Base-by-base conservation (phyloP, 192 early-diverging fungal species). In the Coemansia reversa region DNA sequence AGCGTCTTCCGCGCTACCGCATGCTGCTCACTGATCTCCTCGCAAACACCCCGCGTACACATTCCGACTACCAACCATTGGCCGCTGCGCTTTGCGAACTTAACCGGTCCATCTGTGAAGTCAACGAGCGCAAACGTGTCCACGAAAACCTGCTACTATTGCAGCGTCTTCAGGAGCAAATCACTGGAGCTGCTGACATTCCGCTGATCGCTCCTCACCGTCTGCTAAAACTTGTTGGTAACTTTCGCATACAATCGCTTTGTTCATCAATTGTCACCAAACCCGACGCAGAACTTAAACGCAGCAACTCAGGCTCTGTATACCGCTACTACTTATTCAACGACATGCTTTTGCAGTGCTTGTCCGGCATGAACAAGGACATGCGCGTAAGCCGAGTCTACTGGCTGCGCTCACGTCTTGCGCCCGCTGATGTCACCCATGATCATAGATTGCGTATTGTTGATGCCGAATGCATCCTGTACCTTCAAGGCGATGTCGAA, bases 1-100 rank as follows among this genome's bases (percentile, higher is more conserved):
- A 99, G 73, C 88, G 97, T 5, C 85, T 99, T 39, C 95, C 95
- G 14, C 85, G 95, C 76, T 99, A 98, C 75, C 90, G 89, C 22
- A 78, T 99, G 48, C 83, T 98, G 14, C 82, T 98, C 24, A 85
- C 88, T 14, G 89, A 93, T 70, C 87, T 98, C n/a, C 76, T 96
- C 14, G 74, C 86, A 53, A 85, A 82, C 70, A 97, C 94, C 1
- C 85, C 87, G 3, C 73, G 78, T 22, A 77, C 79, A 39, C 91
- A 96, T 55, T 86, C 89, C n/a, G 94, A 98, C 74, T 86, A 92
- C 55, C 74, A 84, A 18, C 67, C 84, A 23, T 74, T 95, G 9
- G 65, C 68, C 48, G 62, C 74, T 25, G 94, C 93, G 12, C 70
- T 87, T 7, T 84, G 79, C n/a, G 87, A 88, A 55, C 84, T 95